Evolutionary conservation across 352 stramenopile species (phyloP).

Genomic region (Peronospora farinosa): DNA sequence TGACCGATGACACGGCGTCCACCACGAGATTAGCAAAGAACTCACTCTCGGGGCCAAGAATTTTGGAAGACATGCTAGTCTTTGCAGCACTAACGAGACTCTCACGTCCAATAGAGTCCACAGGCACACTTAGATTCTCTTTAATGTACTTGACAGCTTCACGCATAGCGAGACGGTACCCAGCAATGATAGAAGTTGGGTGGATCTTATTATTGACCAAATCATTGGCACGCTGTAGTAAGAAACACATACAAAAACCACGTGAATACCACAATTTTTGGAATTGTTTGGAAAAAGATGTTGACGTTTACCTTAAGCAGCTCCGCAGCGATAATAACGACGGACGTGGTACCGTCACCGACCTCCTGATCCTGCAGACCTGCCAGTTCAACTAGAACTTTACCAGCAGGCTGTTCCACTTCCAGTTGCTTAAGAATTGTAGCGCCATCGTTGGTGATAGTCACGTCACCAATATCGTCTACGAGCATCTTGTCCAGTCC

Average conservation of each 20-base stretch:
- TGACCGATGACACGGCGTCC: constrained; percentile 94
- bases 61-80: constrained; percentile 99
- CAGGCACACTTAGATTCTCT: constrained; percentile 94
- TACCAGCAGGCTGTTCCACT: constrained; percentile 98
- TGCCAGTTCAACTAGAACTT: constrained; percentile 97
- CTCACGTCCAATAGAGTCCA: constrained; percentile 89
- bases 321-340: constrained; percentile 99
- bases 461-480: constrained; percentile 98
- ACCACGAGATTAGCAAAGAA: constrained; percentile 98
- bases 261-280: no score
- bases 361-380: constrained; percentile 99
- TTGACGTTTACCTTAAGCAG: constrained; percentile 79
- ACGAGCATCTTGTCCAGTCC: constrained; percentile 99
- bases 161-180: constrained; percentile 98
- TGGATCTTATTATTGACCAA: constrained; percentile 98
- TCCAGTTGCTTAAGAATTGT: constrained; percentile 99
- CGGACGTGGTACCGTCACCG: constrained; percentile 97
- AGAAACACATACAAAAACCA: no score
- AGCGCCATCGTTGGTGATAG: constrained; percentile 99
- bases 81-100: constrained; percentile 96
- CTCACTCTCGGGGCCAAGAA: constrained; percentile 94
- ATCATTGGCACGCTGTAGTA: constrained; percentile 89
- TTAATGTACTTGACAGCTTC: constrained; percentile 99
- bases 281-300: constrained; percentile 10
- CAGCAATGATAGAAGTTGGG: constrained; percentile 98